Percentiles rank a stretch among this genome's conserved stretches.
Evolutionary conservation across 768 basidiomycete species (phyloP).

Genomic region (Gyrodon lividus): DNA sequence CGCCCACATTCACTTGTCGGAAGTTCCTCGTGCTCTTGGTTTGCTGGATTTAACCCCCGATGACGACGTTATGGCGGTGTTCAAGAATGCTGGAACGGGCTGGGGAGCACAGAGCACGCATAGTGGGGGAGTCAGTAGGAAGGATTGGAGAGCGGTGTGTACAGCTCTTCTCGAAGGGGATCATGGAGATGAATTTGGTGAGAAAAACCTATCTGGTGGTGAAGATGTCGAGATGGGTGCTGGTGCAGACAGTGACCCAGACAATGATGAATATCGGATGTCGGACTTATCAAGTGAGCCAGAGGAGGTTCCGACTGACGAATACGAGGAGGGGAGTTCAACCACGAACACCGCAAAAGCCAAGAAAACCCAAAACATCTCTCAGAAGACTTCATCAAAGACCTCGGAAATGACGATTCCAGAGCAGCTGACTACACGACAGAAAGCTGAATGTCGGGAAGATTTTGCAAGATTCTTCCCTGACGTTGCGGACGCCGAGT

Average conservation of each 20-base stretch:
- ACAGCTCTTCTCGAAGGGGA: slow-evolving; percentile 62
- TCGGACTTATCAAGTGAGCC: slow-evolving; percentile 25
- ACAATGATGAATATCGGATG: slow-evolving; percentile 28
- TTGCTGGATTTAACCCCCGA: slow-evolving; percentile 65
- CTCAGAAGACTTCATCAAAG: slow-evolving; percentile 3
- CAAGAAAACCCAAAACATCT: slow-evolving; percentile 8
- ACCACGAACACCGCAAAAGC: background rate
- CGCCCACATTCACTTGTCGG: slow-evolving; percentile 48
- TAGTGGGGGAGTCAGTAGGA: slow-evolving; percentile 48
- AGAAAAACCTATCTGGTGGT: slow-evolving; percentile 6
- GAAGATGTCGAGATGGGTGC: slow-evolving; percentile 19
- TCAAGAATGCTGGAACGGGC: slow-evolving; percentile 72
- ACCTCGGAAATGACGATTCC: slow-evolving; percentile 1
- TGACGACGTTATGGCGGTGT: slow-evolving; percentile 71
- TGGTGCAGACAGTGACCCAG: slow-evolving; percentile 27
- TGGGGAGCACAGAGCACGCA: slow-evolving; percentile 47
- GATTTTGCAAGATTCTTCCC: slow-evolving; percentile 79
- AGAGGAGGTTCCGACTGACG: slow-evolving; percentile 30
- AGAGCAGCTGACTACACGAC: slow-evolving; percentile 46
- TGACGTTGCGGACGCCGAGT: slow-evolving; percentile 41
- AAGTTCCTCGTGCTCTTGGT: slow-evolving; percentile 61
- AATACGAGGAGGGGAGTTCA: slow-evolving; percentile 23
- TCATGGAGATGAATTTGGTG: slow-evolving; percentile 24
- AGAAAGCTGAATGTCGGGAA: slow-evolving; percentile 51
- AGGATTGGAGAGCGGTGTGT: slow-evolving; percentile 82